Percentiles rank a stretch among this genome's conserved stretches.
phyloP scores from a whole-genome alignment of 176 grass and related monocot species.

The Oryza brachyantha region DNA sequence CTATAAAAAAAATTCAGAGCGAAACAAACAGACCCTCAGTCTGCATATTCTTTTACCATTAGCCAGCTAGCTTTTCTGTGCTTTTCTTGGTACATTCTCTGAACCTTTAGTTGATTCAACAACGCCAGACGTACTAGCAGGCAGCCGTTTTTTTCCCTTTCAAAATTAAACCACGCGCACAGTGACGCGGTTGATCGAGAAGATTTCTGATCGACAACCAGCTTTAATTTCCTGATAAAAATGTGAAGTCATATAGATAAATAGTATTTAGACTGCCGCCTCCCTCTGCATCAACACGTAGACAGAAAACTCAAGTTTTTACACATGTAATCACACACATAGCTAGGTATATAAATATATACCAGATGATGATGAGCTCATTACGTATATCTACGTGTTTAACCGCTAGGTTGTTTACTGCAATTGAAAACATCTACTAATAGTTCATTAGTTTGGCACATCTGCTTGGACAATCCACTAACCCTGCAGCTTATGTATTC shows the following conservation, averaged over 20 bases:
- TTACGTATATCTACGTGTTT: not conserved
- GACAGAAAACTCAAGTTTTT: not conserved
- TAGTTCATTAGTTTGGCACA: slow-evolving; percentile 7
- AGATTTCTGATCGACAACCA: not conserved
- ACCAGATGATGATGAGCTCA: slow-evolving; percentile 12
- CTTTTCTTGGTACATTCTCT: slow-evolving; percentile 26
- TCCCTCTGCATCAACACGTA: slow-evolving; percentile 7
- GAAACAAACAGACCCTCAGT: no score
- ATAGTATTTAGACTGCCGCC: not conserved
- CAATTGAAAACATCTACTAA: slow-evolving; percentile 2
- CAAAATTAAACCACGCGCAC: not conserved
- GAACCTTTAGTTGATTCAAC: not conserved
- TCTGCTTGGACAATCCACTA: slow-evolving; percentile 31
- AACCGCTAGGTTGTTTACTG: not conserved
- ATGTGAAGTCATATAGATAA: not conserved
- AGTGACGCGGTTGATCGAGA: slow-evolving; percentile 15
- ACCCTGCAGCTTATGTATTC: slow-evolving; percentile 12
- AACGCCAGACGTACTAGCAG: not conserved
- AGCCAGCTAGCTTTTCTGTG: not conserved
- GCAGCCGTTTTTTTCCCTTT: not conserved
- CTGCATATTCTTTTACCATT: not conserved
- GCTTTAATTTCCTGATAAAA: not conserved
- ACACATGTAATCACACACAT: not conserved
- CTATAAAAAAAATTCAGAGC: no score
- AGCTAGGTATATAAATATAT: not conserved